Base-by-base conservation (phyloP, 345 rosid genomes). In the Hypericum androsaemum region DNA sequence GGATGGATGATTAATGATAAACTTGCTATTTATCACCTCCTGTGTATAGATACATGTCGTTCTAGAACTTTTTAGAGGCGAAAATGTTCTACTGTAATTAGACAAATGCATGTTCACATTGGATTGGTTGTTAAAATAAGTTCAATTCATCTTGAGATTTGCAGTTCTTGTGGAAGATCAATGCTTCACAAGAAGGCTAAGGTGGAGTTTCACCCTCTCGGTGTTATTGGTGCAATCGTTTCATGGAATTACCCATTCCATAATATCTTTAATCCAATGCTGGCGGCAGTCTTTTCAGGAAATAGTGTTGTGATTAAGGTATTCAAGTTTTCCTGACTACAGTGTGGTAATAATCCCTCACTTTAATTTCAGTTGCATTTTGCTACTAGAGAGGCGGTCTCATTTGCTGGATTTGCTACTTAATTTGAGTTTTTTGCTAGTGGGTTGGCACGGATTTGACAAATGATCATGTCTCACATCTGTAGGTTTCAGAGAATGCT, bases 231-330 rank as follows among this genome's bases (percentile, higher is more conserved):
- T 65, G 98, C 98, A 59, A 88, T 92, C 53, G 98, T 92, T 62
- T 89, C 98, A 0, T 88, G 97, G 98, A 92, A 92, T 74, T 92
- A 92, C 71, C 97, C 98, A n/a, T 92, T 92, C 66, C 98, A 92
- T 54, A 92, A 92, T 71, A 86, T 92, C 54, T 85, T 92, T 60
- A 92, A 92, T 72, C 97, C 97, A 65, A 85, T 92, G 94, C 80
- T 92, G 53, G 97, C 97, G 12, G 95, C 98, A 39, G 82, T 92
- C 56, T 92, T 92, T 71, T 83, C 98, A 39, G 98, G 97, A 69
- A 92, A 92, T 67, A 62, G 94, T 67, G 75, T 92, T 74, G 95
- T 88, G 53, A 81, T 92, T 50, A 92, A 88, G 95, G 96, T 85
- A 68, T 53, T 54, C 39, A 41, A 42, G 43, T 7, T 35, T 49